These are phyloP conservation scores for Lanmaoa rubissima DNA, from an alignment of 768 basidiomycete genomes.

Conservation along the genomic window DNA sequence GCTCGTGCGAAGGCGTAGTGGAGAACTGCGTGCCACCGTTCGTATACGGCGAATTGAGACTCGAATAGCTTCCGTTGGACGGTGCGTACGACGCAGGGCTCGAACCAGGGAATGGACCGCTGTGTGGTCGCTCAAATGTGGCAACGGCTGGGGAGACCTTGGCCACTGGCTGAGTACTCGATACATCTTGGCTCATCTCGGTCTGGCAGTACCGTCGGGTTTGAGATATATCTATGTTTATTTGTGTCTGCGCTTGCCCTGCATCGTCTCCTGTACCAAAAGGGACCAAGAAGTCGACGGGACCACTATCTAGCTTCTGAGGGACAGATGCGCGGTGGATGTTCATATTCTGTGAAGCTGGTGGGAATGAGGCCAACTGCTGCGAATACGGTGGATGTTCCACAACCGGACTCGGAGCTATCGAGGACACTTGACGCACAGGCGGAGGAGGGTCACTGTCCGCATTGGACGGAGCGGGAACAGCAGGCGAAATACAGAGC, in stretches of 20 bases:
- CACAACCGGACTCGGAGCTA: slow-evolving; percentile 9
- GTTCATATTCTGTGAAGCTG: slow-evolving; percentile 2
- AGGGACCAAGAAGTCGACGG: slow-evolving; percentile 25
- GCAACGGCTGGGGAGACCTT: slow-evolving; percentile 5
- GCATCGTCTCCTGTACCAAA: slow-evolving; percentile 22
- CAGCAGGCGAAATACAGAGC: slow-evolving; percentile 1
- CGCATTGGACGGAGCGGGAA: slow-evolving; percentile 12
- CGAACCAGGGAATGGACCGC: slow-evolving; percentile 14
- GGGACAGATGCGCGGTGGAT: slow-evolving; percentile 5
- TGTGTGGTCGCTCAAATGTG: slow-evolving; percentile 26
- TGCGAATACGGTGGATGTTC: slow-evolving; percentile 16
- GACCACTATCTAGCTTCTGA: slow-evolving; percentile 14
- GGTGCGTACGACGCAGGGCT: slow-evolving; percentile 27
- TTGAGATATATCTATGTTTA: slow-evolving; percentile 16
- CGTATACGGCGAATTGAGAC: slow-evolving; percentile 26
- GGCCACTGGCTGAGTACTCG: slow-evolving; percentile 7
- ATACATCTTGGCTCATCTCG: slow-evolving; percentile 12
- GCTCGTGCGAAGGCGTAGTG: slow-evolving; percentile 22
- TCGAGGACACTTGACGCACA: slow-evolving; percentile 8
- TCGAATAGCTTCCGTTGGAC: slow-evolving; percentile 25
- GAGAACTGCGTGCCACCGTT: slow-evolving; percentile 18
- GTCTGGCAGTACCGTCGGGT: slow-evolving; percentile 13
- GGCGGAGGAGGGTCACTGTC: slow-evolving; percentile 10
- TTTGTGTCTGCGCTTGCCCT: slow-evolving; percentile 9
- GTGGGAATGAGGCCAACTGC: slow-evolving; percentile 10